Evolutionary conservation across 805 yeast genomes (phyloP), one percentile per base, ranked within the genome.

Genomic region (Candida broadrunensis): DNA sequence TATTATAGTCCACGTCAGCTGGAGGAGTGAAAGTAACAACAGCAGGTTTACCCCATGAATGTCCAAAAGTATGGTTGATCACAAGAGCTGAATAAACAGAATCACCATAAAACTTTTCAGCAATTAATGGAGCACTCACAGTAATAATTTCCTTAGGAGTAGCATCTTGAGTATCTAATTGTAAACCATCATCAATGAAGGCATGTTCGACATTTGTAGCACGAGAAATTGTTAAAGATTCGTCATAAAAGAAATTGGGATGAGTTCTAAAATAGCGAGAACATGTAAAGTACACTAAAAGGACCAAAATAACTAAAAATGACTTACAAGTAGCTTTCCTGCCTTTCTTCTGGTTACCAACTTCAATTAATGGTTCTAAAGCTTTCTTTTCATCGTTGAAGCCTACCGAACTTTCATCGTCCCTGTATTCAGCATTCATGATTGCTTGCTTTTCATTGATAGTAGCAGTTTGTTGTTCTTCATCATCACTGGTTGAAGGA

Each of bases 1-100:
- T 71, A 50, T 79, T 75, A 58, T 70, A 83, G 0, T 60, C 52
- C 12, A 65, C 46, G 35, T 48, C 45, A n/a, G 39, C 15, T 3
- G 84, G 83, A 2, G 80, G 70, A 4, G 45, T 38, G 45, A 77
- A 76, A 0, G 51, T 45, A 4, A 50, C 62, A 5, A 62, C 55
- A 5, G 70, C 73, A 0, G 87, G 85, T 18, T 57, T 55, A 13
- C 85, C 86, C 80, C 84, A 82, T 0, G 80, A 73, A 50, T 75
- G 61, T 1, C 75, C 86, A 60, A 82, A 83, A 1, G 71, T 58
- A 49, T 74, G 70, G 30, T 67, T 60, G 17, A 81, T 47, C 15
- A 81, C 49, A 2, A 51, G 37, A 16, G 68, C 65, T 2, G 70
- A 55, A 45, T 61, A 61, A 1, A 80, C 74, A 0, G 77, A 67